Percentiles rank a stretch among this genome's conserved stretches.
Evolutionary conservation across 176 grass and related monocot species (phyloP).

Genomic region (Thinopyrum elongatum): DNA sequence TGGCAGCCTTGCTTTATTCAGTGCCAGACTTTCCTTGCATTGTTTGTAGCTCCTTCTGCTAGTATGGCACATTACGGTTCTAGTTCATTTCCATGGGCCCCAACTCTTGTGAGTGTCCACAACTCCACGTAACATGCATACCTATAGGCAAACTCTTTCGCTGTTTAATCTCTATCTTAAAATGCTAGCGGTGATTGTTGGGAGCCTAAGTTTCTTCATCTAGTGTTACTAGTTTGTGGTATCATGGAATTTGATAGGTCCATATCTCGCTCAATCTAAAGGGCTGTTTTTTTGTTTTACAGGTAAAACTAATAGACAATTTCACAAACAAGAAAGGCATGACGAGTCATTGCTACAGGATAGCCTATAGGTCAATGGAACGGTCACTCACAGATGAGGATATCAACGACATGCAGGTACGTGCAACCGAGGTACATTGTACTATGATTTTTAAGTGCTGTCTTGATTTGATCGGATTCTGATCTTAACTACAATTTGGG

Average conservation of each 20-base stretch:
- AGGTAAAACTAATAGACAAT: conserved; percentile 95
- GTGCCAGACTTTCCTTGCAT: neutral
- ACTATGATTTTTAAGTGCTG: neutral
- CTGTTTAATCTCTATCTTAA: neutral
- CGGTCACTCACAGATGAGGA: conserved; percentile 88
- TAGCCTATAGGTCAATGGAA: conserved; percentile 90
- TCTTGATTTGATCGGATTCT: neutral
- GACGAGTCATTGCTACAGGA: conserved; percentile 96
- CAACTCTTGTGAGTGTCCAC: neutral
- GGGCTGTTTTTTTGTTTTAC: neutral
- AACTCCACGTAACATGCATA: neutral
- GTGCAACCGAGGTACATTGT: neutral
- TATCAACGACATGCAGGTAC: conserved; percentile 87
- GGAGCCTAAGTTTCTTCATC: neutral
- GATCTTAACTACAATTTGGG: conserved; percentile 26
- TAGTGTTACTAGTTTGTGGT: neutral
- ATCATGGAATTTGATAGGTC: neutral
- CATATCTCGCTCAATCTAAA: neutral
- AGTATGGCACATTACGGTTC: neutral
- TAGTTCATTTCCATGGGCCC: neutral
- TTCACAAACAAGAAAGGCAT: conserved; percentile 98
- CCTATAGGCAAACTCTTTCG: neutral
- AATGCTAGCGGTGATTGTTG: conserved; percentile 6
- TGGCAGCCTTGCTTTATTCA: neutral
- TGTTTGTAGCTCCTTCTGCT: neutral